Evolutionary conservation across 2,329 filamentous ascomycete genomes (phyloP).

Genomic region (Penicillium sp.): DNA sequence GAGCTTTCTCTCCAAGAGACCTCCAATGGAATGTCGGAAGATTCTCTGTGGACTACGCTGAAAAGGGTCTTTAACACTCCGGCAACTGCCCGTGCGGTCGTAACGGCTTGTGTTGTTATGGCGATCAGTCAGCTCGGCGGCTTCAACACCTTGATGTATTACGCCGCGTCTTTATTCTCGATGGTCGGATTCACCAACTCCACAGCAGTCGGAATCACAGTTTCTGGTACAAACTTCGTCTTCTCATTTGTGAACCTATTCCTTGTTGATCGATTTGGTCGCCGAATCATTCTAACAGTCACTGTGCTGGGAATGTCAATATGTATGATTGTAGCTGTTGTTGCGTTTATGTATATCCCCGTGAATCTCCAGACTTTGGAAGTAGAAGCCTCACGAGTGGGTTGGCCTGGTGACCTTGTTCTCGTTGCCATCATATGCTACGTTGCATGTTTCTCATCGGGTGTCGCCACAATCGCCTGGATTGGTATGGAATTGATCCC

Average conservation of each 20-base stretch:
- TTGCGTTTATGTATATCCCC: conserved; percentile 50
- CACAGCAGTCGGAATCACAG: conserved; percentile 49
- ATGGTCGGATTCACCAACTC: conserved; percentile 54
- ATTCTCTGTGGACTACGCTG: conserved; percentile 11
- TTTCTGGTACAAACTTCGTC: conserved; percentile 40
- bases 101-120: conserved; percentile 12
- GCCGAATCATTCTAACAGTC: conserved; percentile 44
- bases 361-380: conserved; percentile 42
- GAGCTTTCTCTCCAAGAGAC: conserved; percentile 41
- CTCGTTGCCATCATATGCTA: conserved; percentile 48
- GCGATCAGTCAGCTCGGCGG: conserved; percentile 44
- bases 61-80: conserved; percentile 11
- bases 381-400: conserved; percentile 34
- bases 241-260: conserved; percentile 50
- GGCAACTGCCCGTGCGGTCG: conserved; percentile 7
- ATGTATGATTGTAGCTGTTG: conserved; percentile 40
- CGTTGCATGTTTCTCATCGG: conserved; percentile 46
- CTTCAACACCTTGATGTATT: conserved; percentile 50
- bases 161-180: conserved; percentile 44
- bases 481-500: conserved; percentile 50
- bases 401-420: conserved; percentile 37
- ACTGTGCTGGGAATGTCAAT: conserved; percentile 48
- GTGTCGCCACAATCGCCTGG: conserved; percentile 52
- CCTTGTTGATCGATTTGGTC: conserved; percentile 47
- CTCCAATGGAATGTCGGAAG: conserved; percentile 4